Conservation (phyloP, 73 alveolate genomes). For the Blepharisma japonicum region DNA sequence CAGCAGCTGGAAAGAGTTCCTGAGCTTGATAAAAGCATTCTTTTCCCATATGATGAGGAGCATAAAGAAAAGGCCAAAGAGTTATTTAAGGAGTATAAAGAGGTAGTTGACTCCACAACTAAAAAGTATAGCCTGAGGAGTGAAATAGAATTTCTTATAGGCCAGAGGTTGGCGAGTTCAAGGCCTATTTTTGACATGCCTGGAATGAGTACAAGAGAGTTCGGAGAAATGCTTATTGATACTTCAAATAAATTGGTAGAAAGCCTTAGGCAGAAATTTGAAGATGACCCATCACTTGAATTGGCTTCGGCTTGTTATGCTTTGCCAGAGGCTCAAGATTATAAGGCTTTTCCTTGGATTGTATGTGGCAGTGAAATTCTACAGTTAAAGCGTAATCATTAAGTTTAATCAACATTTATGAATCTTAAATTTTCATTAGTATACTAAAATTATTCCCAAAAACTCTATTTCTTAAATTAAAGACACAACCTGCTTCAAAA, state of each 20-base stretch:
- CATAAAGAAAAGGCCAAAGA: too few relatives aligned
- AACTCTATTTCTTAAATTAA: too few relatives aligned
- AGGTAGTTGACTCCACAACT: conserved; percentile 44
- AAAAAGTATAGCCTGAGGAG: conserved; percentile 51
- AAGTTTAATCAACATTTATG: too few relatives aligned
- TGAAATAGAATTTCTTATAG: conserved; percentile 55
- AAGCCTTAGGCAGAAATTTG: conserved; percentile 1
- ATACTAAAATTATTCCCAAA: too few relatives aligned
- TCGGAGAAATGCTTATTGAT: neutral
- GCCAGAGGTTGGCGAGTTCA: conserved; percentile 19
- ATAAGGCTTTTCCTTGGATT: conserved; percentile 21
- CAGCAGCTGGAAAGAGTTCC: too few relatives aligned
- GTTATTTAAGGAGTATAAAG: conserved; percentile 52
- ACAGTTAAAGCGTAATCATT: too few relatives aligned
- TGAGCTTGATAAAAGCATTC: too few relatives aligned
- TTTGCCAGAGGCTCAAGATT: neutral
- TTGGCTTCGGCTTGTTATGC: conserved; percentile 1
- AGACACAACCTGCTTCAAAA: too few relatives aligned
- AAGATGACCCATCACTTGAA: neutral
- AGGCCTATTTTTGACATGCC: neutral
- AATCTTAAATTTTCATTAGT: too few relatives aligned
- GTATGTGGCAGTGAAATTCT: too few relatives aligned
- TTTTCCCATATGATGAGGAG: too few relatives aligned
- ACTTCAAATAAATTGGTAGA: conserved; percentile 19
- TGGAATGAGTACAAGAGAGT: neutral